These are phyloP conservation scores for Oenanthe javanica DNA, from an alignment of 140 eudicot species.

Conservation along the genomic window DNA sequence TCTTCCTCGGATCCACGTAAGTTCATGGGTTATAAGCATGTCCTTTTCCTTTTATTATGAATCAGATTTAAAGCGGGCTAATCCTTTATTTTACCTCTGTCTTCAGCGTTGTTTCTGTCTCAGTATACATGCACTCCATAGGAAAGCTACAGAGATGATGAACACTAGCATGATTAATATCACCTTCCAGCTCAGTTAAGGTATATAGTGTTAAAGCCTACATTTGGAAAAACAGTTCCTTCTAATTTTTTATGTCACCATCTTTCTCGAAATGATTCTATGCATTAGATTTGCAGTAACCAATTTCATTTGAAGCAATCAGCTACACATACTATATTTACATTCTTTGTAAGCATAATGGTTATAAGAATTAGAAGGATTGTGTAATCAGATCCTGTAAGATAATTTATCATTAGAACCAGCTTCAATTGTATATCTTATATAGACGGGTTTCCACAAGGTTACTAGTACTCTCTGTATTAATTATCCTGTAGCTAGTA, in stretches of 20 bases:
- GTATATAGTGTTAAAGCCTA: background rate
- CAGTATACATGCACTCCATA: conserved; percentile 13
- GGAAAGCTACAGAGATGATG: conserved; percentile 12
- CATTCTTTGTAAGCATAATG: background rate
- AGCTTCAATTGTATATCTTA: background rate
- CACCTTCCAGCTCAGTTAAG: background rate
- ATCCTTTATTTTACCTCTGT: conserved; percentile 3
- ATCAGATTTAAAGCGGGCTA: conserved; percentile 1
- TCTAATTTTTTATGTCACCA: background rate
- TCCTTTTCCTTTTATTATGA: background rate
- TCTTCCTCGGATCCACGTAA: conserved; percentile 14
- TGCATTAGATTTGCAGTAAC: background rate
- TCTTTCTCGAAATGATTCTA: background rate
- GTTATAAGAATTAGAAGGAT: background rate
- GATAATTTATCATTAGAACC: background rate
- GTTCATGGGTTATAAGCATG: background rate
- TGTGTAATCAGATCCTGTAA: background rate
- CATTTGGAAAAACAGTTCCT: background rate
- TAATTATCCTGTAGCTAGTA: background rate
- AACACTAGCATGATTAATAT: too few relatives aligned
- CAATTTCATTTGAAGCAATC: background rate
- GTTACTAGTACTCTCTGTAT: background rate
- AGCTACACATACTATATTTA: background rate
- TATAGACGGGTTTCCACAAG: background rate
- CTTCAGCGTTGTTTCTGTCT: conserved; percentile 13